A percentile compares a stretch with the other conserved stretches of the same genome.
phyloP scores from a whole-genome alignment of 306 rosid species.

The Comarum palustre region DNA sequence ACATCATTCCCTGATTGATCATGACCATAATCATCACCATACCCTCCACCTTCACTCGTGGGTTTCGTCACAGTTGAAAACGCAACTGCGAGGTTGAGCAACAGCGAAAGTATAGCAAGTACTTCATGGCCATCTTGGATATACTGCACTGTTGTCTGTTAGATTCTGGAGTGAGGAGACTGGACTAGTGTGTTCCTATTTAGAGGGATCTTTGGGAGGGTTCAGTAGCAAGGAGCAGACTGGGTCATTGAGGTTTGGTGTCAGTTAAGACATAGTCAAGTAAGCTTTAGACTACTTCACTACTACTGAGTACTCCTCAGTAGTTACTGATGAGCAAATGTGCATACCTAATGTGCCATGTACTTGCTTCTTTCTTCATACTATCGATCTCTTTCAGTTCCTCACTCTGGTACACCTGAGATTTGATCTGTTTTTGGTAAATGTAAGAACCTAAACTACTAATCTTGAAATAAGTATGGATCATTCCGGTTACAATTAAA shows the following conservation, averaged over 20 bases:
- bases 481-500: not conserved
- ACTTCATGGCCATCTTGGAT: slow-evolving; percentile 23
- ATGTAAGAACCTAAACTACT: not conserved
- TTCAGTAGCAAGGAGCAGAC: not conserved
- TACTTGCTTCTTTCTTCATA: slow-evolving; percentile 17
- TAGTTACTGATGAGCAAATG: not conserved
- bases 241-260: slow-evolving; percentile 11
- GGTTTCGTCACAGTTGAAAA: slow-evolving; percentile 22
- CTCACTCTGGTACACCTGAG: not conserved
- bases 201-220: slow-evolving; percentile 10
- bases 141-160: slow-evolving; percentile 13
- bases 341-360: slow-evolving; percentile 25
- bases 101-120: slow-evolving; percentile 31
- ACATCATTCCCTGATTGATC: slow-evolving; percentile 33
- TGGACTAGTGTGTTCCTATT: not conserved
- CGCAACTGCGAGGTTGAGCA: slow-evolving; percentile 37
- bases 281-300: not conserved
- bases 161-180: slow-evolving; percentile 5
- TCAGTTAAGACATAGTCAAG: slow-evolving; percentile 24
- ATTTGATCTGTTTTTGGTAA: not conserved
- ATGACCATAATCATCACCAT: slow-evolving; percentile 27
- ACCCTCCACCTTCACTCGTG: slow-evolving; percentile 31
- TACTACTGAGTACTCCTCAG: not conserved
- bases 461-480: not conserved
- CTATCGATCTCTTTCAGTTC: not conserved